Evolutionary conservation across 306 rosid species (phyloP), one percentile per base, ranked within the genome.

Genomic region (Cucumis hystrix): DNA sequence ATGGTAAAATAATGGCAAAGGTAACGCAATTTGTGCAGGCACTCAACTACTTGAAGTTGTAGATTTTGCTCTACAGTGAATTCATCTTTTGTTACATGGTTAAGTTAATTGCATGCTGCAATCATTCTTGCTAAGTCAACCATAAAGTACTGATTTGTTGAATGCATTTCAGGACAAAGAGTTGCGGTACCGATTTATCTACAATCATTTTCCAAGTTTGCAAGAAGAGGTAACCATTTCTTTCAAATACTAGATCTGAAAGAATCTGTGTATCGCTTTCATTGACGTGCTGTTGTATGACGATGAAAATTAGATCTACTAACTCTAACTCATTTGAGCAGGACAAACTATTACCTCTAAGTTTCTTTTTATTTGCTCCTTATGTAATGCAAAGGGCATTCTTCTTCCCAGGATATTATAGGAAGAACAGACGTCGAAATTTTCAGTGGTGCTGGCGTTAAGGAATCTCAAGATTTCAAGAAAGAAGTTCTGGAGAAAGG

Each of bases 381-480:
- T 83, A 60, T 79, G 61, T 74, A 20, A 52, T 60, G 73, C 28
- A 54, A 66, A 58, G 54, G 77, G 77, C 54, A 51, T 71, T 73
- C 63, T 61, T 25, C 77, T 61, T 81, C 18, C 60, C 90, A 94
- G 95, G 97, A 94, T 81, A 91, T 94, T 66, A 90, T 94, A 76
- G 98, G 97, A 83, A 94, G 78, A 91, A 90, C 97, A 13, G 97
- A 94, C 79, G 93, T 90, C n/a, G 97, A 94, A 79, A 94, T 94
- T 82, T 94, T 94, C 80, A 87, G 86, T 0, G 97, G 98, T 45
- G 65, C 93, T 37, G 98, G 97, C 71, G 98, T 94, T 21, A 89
- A 75, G 76, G 98, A 94, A 84, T 80, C 91, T 83, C 96, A 90
- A 83, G 98, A 91, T 7, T 94, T 91, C 80, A 94, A 94, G 87